Percentiles rank a stretch among this genome's conserved stretches.
Conservation (phyloP, 805 yeast species). For the Yarrowia keelungensis region DNA sequence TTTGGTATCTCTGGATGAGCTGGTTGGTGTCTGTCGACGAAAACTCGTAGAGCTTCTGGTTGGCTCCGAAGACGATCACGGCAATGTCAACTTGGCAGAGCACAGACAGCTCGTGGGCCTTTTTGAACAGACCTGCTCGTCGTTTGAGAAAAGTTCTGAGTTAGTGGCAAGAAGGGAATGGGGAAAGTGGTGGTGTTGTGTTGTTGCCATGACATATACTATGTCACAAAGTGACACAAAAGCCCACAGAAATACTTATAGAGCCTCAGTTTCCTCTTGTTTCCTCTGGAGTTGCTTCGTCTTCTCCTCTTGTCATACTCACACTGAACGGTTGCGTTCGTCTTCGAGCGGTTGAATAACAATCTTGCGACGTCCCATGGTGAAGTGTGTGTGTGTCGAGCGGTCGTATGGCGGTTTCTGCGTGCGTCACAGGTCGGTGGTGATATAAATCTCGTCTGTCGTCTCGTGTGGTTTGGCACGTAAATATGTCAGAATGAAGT, state of each 20-base stretch:
- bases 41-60: conserved; percentile 80
- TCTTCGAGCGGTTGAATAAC: conserved; percentile 90
- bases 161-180: conserved; percentile 42
- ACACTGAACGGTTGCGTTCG: conserved; percentile 71
- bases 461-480: conserved; percentile 28
- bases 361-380: conserved; percentile 96
- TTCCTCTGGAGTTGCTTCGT: not conserved
- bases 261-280: no score
- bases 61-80: conserved; percentile 83
- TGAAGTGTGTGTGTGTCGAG: conserved; percentile 29
- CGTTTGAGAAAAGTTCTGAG: conserved; percentile 82
- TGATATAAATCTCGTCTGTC: not conserved
- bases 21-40: conserved; percentile 70
- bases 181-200: no score
- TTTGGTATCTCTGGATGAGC: conserved; percentile 47
- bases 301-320: conserved; percentile 41
- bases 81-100: conserved; percentile 93
- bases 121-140: conserved; percentile 86
- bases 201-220: no score
- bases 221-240: not conserved
- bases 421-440: no score
- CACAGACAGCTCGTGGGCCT: conserved; percentile 85
- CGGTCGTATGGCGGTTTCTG: not conserved
- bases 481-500: conserved; percentile 25
- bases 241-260: no score